Evolutionary conservation across 2,329 filamentous ascomycete genomes (phyloP).

Genomic region (Neocucurbitaria cava): DNA sequence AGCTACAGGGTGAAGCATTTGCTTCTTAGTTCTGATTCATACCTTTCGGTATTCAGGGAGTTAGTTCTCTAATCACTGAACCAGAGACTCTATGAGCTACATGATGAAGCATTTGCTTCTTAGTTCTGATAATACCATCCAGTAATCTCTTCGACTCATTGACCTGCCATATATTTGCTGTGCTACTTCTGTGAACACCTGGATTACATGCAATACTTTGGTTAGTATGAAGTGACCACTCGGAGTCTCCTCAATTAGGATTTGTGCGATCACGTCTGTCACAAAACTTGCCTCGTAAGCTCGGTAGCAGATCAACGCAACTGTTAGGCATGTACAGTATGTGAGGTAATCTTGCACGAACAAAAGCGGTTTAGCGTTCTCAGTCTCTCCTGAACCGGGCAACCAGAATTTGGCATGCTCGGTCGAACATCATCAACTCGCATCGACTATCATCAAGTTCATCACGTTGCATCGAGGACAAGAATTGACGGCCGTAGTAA

Average conservation of each 20-base stretch:
- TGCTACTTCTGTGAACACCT: not conserved
- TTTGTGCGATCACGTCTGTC: not conserved
- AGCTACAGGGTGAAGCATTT: not conserved
- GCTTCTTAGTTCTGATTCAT: not conserved
- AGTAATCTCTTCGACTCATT: not conserved
- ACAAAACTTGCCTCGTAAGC: not conserved
- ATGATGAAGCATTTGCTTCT: not conserved
- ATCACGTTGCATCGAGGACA: slow-evolving; percentile 6
- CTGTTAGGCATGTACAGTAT: too few species aligned
- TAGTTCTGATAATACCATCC: not conserved
- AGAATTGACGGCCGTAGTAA: slow-evolving; percentile 19
- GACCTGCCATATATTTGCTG: not conserved
- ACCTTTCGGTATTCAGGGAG: too few species aligned
- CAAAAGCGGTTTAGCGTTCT: not conserved
- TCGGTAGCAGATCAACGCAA: not conserved
- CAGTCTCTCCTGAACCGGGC: not conserved
- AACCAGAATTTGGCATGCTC: not conserved
- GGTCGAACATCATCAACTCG: not conserved
- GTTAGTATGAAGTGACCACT: not conserved
- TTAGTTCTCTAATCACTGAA: not conserved
- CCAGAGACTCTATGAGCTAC: not conserved
- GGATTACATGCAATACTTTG: not conserved
- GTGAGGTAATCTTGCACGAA: not conserved
- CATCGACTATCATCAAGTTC: not conserved
- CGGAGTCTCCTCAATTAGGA: not conserved